Evolutionary conservation across 306 rosid genomes (phyloP).

Genomic region (Pyrus betulifolia): DNA sequence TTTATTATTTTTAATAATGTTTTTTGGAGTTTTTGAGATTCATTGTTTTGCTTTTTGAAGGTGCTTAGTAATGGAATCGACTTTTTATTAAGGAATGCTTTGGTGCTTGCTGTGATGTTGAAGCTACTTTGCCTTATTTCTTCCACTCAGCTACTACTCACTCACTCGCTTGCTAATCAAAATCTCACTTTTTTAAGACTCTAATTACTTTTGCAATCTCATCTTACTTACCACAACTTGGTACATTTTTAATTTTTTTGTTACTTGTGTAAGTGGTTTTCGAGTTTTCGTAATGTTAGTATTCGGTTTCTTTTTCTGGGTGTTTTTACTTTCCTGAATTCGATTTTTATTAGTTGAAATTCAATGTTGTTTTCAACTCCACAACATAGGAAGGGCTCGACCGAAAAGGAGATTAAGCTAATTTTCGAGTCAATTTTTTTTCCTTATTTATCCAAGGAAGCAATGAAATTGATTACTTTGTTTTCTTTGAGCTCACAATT

Average conservation of each 20-base stretch:
- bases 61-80: not conserved
- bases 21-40: conserved; percentile 5
- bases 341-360: not conserved
- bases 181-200: not conserved
- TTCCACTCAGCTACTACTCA: not conserved
- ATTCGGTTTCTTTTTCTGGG: not conserved
- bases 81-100: not conserved
- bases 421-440: not conserved
- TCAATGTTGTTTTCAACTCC: not conserved
- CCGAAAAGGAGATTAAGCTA: not conserved
- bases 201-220: conserved; percentile 5
- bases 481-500: not conserved
- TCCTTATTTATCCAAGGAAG: not conserved
- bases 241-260: not conserved
- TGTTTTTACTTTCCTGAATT: not conserved
- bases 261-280: not conserved
- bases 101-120: not conserved
- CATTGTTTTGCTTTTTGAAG: not conserved
- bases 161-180: not conserved
- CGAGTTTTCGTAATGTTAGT: not conserved
- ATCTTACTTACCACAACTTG: not conserved
- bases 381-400: not conserved
- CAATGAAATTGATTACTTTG: not conserved
- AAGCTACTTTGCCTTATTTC: conserved; percentile 13
- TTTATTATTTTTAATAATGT: not conserved